A percentile compares a stretch with the other conserved stretches of the same genome.
phyloP scores from a whole-genome alignment of 129 eudicot species.

The Oenanthe sinensis region DNA sequence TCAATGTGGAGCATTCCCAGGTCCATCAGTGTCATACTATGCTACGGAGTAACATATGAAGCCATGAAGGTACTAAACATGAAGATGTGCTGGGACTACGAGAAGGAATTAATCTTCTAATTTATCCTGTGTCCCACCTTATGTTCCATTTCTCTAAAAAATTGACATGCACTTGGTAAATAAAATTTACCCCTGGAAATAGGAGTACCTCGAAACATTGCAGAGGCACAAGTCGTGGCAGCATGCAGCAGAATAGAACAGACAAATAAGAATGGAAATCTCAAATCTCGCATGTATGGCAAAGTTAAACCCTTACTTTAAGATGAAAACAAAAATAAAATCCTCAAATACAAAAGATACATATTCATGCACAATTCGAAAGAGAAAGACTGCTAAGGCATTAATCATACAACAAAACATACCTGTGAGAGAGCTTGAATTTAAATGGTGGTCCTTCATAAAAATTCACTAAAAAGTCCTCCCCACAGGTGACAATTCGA shows the following conservation, averaged over 20 bases:
- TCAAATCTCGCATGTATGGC: neutral
- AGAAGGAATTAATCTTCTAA: neutral
- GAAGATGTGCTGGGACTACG: neutral
- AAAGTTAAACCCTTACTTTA: neutral
- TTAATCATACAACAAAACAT: slow-evolving; percentile 12
- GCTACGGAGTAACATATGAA: neutral
- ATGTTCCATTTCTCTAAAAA: neutral
- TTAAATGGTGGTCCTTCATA: slow-evolving; percentile 97
- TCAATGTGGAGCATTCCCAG: neutral
- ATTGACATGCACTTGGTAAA: neutral
- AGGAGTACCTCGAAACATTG: too few relatives aligned
- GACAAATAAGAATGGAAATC: neutral
- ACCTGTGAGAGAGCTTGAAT: slow-evolving; percentile 92
- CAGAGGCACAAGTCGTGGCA: neutral
- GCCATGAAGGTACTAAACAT: neutral
- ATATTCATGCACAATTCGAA: neutral
- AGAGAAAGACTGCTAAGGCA: neutral
- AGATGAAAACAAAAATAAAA: neutral
- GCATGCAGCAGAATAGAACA: neutral
- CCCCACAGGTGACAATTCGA: slow-evolving; percentile 90
- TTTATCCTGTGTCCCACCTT: neutral
- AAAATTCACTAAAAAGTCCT: slow-evolving; percentile 86
- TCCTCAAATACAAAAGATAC: neutral
- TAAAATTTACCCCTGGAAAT: neutral
- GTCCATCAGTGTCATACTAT: neutral